Evolutionary conservation across 345 rosid species (phyloP).

Genomic region (Nasturtium officinale): DNA sequence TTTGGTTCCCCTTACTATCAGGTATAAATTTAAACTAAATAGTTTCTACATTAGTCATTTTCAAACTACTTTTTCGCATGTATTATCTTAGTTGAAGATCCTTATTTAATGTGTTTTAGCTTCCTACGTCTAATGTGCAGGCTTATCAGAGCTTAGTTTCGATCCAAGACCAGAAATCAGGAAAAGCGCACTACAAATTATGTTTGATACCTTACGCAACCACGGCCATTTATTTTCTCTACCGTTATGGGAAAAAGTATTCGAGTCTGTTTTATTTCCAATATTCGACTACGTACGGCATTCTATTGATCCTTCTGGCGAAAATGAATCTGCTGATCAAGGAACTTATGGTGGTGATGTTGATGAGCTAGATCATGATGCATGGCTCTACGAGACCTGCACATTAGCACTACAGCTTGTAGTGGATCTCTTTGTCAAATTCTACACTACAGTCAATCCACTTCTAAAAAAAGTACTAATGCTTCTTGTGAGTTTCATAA

Average conservation of each 20-base stretch:
- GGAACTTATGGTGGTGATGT: conserved; percentile 60
- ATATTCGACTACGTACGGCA: conserved; percentile 97
- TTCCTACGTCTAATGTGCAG: conserved; percentile 49
- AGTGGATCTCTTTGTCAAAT: conserved; percentile 97
- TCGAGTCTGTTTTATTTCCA: conserved; percentile 91
- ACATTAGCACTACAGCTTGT: conserved; percentile 97
- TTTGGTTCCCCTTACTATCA: conserved; percentile 97
- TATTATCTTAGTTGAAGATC: conserved; percentile 29
- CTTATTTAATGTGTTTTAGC: conserved; percentile 27
- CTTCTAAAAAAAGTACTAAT: conserved; percentile 77
- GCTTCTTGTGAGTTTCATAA: conserved; percentile 87
- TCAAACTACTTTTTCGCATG: conserved; percentile 2
- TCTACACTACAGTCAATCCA: conserved; percentile 89
- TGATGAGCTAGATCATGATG: conserved; percentile 91
- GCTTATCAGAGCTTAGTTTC: conserved; percentile 96
- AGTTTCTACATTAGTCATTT: conserved; percentile 23
- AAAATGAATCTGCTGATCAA: conserved; percentile 57
- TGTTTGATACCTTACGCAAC: conserved; percentile 90
- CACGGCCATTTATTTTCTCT: conserved; percentile 94
- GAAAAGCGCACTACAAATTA: conserved; percentile 87
- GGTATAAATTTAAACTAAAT: conserved; percentile 51
- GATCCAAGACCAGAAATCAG: conserved; percentile 98
- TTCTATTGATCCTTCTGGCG: conserved; percentile 96
- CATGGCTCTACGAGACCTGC: conserved; percentile 99
- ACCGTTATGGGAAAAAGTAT: conserved; percentile 84